Conservation (phyloP, 805 yeast genomes). For the Ogataea degrootiae region DNA sequence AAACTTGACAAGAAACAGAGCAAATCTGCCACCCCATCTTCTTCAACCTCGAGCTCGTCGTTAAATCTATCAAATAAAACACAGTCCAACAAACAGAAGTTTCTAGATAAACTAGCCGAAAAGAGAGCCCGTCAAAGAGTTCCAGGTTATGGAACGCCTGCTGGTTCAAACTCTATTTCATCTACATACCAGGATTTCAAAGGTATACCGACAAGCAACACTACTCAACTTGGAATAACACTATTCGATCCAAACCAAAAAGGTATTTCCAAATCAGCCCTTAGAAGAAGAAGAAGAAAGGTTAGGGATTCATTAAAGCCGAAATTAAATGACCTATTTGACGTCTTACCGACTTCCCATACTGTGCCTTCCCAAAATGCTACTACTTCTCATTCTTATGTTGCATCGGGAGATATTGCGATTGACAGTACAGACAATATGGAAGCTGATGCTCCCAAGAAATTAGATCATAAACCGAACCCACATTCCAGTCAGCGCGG, state of each 20-base stretch:
- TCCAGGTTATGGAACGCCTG: neutral
- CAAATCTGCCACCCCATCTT: constrained; percentile 1
- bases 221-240: neutral
- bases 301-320: constrained; percentile 62
- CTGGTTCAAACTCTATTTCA: neutral
- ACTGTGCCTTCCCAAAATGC: constrained; percentile 8
- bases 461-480: constrained; percentile 33
- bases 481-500: constrained; percentile 34
- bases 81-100: constrained; percentile 8
- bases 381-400: constrained; percentile 9
- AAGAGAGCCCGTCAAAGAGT: constrained; percentile 7
- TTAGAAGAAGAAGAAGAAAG: constrained; percentile 59
- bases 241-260: constrained; percentile 29
- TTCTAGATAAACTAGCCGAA: constrained; percentile 16
- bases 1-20: constrained; percentile 32
- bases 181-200: neutral
- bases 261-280: constrained; percentile 60
- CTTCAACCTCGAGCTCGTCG: constrained; percentile 3
- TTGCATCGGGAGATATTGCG: constrained; percentile 16
- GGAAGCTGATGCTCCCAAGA: constrained; percentile 11
- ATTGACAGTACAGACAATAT: neutral
- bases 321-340: constrained; percentile 57
- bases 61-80: constrained; percentile 32
- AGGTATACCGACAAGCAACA: too few species aligned
- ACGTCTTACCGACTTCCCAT: constrained; percentile 42